phyloP scores from a whole-genome alignment of 148 eudicot species.

The Fagopyrum homotropicum region DNA sequence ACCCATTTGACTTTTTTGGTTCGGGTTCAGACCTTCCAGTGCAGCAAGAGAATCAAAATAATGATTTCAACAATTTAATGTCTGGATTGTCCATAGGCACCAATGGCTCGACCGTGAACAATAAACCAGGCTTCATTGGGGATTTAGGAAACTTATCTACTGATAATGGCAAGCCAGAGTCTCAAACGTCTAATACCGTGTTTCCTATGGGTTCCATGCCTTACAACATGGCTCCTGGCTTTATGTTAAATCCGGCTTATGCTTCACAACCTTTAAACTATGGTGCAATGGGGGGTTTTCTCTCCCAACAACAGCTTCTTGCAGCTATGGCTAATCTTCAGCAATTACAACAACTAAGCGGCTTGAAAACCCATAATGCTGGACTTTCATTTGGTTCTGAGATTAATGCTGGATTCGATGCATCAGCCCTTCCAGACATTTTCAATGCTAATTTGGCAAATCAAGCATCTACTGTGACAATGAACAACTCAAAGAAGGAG shows the following conservation, averaged over 20 bases:
- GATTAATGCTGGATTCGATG: constrained; percentile 25
- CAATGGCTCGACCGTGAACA: constrained; percentile 28
- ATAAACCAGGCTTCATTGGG: constrained; percentile 25
- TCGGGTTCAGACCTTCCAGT: constrained; percentile 34
- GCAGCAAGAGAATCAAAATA: constrained; percentile 22
- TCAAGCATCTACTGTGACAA: constrained; percentile 52
- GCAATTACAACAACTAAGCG: constrained; percentile 30
- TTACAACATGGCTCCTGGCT: constrained; percentile 53
- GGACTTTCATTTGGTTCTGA: constrained; percentile 36
- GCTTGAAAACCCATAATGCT: constrained; percentile 44
- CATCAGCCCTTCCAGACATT: constrained; percentile 70
- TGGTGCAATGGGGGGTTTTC: constrained; percentile 54
- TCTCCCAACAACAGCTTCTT: constrained; percentile 73
- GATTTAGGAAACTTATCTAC: not conserved
- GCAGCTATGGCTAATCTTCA: constrained; percentile 87
- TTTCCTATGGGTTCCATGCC: constrained; percentile 53
- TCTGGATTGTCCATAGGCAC: constrained; percentile 52
- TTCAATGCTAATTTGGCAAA: constrained; percentile 53
- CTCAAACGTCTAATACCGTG: constrained; percentile 42
- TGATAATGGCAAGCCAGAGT: constrained; percentile 6
- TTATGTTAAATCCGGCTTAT: constrained; percentile 57
- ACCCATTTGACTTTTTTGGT: constrained; percentile 60
- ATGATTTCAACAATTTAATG: constrained; percentile 47
- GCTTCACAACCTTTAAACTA: constrained; percentile 58
- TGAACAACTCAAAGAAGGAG: constrained; percentile 68